These are phyloP conservation scores for Geotrichum macrosporum DNA, from an alignment of 1,139 yeast species.

Conservation along the genomic window DNA sequence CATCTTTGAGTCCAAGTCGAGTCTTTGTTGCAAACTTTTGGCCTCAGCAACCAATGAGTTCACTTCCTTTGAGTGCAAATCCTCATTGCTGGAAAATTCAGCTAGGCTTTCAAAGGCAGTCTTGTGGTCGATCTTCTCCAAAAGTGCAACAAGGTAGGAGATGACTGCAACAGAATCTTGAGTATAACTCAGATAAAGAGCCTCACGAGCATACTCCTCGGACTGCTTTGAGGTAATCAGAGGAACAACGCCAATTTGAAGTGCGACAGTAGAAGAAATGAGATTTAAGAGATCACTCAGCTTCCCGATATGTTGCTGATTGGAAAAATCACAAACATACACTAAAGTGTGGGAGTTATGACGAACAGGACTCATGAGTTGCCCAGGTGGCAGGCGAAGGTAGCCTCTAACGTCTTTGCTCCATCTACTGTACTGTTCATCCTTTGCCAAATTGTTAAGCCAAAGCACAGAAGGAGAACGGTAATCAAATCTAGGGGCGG, in stretches of 20 bases:
- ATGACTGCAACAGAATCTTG: conserved; percentile 28
- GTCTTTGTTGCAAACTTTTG: conserved; percentile 36
- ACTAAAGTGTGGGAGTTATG: conserved; percentile 76
- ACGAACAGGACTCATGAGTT: conserved; percentile 62
- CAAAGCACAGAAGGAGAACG: conserved; percentile 53
- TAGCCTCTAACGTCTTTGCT: conserved; percentile 41
- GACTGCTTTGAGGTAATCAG: conserved; percentile 36
- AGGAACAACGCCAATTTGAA: conserved; percentile 79
- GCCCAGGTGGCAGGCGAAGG: conserved; percentile 40
- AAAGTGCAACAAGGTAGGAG: conserved; percentile 30
- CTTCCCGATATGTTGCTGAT: conserved; percentile 25
- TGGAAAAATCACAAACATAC: conserved; percentile 62
- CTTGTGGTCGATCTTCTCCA: conserved; percentile 25
- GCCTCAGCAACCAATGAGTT: conserved; percentile 28
- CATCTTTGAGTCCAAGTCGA: conserved; percentile 38
- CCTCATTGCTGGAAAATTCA: conserved; percentile 19
- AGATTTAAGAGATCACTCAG: conserved; percentile 28
- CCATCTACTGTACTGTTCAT: conserved; percentile 50
- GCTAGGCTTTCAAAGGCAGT: conserved; percentile 25
- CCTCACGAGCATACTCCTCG: conserved; percentile 35
- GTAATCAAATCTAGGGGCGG: conserved; percentile 42
- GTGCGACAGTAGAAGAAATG: conserved; percentile 54
- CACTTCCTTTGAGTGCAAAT: conserved; percentile 20
- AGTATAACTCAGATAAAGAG: conserved; percentile 39
- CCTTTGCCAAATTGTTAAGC: conserved; percentile 72